Evolutionary conservation across 306 rosid genomes (phyloP), one percentile per base, ranked within the genome.

Genomic region (Inga oerstediana): DNA sequence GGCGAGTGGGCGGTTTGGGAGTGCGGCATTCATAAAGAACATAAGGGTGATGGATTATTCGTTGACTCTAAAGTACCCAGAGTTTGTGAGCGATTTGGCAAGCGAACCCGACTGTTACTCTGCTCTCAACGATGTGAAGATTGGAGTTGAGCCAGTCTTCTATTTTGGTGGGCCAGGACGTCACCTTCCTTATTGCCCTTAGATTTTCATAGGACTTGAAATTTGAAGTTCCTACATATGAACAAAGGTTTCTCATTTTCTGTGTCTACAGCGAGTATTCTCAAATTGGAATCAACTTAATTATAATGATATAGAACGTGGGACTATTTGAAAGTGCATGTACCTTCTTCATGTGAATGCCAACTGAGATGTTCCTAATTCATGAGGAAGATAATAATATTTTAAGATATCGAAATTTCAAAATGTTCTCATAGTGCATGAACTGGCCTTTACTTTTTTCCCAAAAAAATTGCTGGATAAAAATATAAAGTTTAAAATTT

Each of bases 91-190:
- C 17, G 58, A 15, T 13, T 51, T 51, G 58, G 76, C 84, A 0
- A 85, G 80, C 0, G 91, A 94, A 41, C 82, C 78, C 0, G 2
- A 87, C 8, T 91, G 98, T 75, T 91, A 89, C 81, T 67, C 85
- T 0, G 58, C 91, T 27, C 1, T 35, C 1, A 87, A 89, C 66
- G 69, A 64, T 30, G 76, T 48, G 0, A 2, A 20, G 22, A 39
- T 2, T 43, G 85, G 79, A 0, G 10, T 7, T 1, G 93, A 88
- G 16, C 97, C 94, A n/a, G 3, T 78, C 49, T 85, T 93, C 56
- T 90, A 78, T 81, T 93, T 85, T 11, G 97, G 97, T 32, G 94
- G 96, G 1, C 93, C 86, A 1, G 93, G 97, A 43, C 83, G 74
- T 51, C 44, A 10, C 0, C 80, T 76, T 35, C 86, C 78, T 20